Base-by-base conservation (phyloP, 1,139 yeast genomes). In the Pichia sp. region DNA sequence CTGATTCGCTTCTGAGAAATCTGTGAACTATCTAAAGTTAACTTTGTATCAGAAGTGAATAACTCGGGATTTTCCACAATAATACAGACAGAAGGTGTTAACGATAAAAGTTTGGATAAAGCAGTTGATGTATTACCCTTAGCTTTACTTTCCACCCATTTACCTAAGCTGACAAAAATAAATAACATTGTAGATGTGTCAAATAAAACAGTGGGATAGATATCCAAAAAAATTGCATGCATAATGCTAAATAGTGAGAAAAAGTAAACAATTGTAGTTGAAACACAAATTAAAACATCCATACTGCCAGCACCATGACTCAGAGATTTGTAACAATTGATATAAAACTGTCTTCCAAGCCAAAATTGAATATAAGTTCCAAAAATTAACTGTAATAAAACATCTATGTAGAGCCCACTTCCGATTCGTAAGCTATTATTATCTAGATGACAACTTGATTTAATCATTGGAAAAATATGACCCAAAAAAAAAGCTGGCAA, bases 51-150 rank as follows among this genome's bases (percentile, higher is more conserved):
- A 12, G 30, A 35, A 12, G 43, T 42, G 16, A 57, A 46, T 10
- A 47, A 32, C 22, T 50, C 55, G 2, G 61, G 55, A 51, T 76
- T 71, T 43, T 70, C 73, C 5, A 84, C 70, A 31, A 87, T 80
- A 0, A 74, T 69, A 56, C 97, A 90, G 7, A 73, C 72, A 1
- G 89, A 74, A 0, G 98, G 97, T 1, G 95, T 77, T 48, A 92
- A 68, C 3, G 92, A 81, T 39, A 94, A 73, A 34, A 94, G 70
- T 51, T 80, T 76, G 0, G 96, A 83, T 39, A 94, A 71, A 0
- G 97, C 95, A 2, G 87, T 76, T 0, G 97, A 87, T 0, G 97
- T 92, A 47, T 87, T 89, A 5, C 98, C 95, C 60, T 92, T 89
- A 3, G 98, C 98, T 55, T 76, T 81, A 63, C 86, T 87, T 60